These are phyloP conservation scores for Paramecium tetraurelia DNA, from an alignment of 73 alveolate species.

Conservation along the genomic window DNA sequence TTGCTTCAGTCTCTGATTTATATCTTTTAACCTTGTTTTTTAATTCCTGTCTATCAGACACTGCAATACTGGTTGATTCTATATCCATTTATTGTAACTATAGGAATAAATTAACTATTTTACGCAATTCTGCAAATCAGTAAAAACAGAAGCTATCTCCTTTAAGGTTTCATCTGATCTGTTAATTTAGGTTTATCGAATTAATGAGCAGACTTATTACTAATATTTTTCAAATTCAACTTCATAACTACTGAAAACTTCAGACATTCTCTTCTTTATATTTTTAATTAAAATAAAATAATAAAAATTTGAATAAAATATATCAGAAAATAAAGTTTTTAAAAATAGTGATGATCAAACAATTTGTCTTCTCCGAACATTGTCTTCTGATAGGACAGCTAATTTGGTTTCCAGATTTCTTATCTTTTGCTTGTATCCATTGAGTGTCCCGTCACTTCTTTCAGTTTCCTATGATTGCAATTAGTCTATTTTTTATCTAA, in stretches of 20 bases:
- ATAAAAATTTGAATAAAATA: not conserved
- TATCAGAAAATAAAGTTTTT: not conserved
- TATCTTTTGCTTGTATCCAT: not conserved
- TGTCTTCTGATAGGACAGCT: not conserved
- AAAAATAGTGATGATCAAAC: not conserved
- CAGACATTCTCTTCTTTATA: not conserved
- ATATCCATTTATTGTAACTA: not conserved
- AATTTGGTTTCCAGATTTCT: not conserved
- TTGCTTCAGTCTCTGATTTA: not conserved
- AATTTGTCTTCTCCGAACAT: not conserved
- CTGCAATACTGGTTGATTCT: not conserved
- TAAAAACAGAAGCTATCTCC: not conserved
- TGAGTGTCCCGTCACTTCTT: not conserved
- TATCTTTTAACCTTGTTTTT: not conserved
- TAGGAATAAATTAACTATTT: not conserved
- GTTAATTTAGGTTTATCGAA: not conserved
- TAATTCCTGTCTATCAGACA: not conserved
- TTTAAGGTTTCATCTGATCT: not conserved
- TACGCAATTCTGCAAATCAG: not conserved
- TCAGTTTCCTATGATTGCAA: conserved; percentile 26
- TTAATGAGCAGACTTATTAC: not conserved
- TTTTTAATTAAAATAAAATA: not conserved
- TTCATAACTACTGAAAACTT: not conserved
- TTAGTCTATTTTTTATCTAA: not conserved
- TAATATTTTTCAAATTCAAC: not conserved